These are phyloP conservation scores for Amaranthus tricolor DNA, from an alignment of 179 eudicot genomes.

Conservation along the genomic window DNA sequence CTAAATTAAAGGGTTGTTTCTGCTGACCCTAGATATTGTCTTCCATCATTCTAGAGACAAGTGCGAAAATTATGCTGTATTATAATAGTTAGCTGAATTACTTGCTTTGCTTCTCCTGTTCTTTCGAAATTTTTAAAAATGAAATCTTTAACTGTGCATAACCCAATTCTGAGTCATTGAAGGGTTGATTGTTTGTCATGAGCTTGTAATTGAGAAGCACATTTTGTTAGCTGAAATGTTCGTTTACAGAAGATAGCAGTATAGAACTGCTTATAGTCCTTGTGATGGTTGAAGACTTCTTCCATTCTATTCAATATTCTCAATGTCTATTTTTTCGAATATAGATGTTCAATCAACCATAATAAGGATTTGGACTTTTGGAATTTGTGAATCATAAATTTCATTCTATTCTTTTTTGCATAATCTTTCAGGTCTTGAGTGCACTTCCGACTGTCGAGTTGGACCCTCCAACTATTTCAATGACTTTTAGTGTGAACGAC, in stretches of 20 bases:
- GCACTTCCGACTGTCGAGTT: slow-evolving; percentile 81
- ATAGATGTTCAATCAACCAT: not conserved
- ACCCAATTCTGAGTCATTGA: not conserved
- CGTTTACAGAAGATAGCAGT: not conserved
- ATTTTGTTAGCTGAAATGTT: not conserved
- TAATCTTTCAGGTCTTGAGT: slow-evolving; percentile 51
- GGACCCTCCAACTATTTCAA: slow-evolving; percentile 98
- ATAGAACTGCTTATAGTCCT: not conserved
- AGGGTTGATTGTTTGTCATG: not conserved
- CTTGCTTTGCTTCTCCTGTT: too few species aligned
- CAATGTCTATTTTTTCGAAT: not conserved
- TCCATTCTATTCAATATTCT: not conserved
- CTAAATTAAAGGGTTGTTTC: too few species aligned
- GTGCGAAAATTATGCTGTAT: too few species aligned
- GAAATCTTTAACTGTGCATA: not conserved
- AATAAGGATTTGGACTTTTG: not conserved
- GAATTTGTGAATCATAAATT: not conserved
- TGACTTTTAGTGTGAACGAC: slow-evolving; percentile 98
- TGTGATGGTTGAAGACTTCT: not conserved
- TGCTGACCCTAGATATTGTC: too few species aligned
- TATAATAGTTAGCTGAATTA: too few species aligned
- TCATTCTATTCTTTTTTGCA: not conserved
- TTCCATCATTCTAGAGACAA: too few species aligned
- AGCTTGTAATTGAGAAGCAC: not conserved
- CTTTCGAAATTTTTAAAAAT: too few species aligned